Evolutionary conservation across 2,329 filamentous ascomycete species (phyloP).

Genomic region (Geoglossum cookeanum): DNA sequence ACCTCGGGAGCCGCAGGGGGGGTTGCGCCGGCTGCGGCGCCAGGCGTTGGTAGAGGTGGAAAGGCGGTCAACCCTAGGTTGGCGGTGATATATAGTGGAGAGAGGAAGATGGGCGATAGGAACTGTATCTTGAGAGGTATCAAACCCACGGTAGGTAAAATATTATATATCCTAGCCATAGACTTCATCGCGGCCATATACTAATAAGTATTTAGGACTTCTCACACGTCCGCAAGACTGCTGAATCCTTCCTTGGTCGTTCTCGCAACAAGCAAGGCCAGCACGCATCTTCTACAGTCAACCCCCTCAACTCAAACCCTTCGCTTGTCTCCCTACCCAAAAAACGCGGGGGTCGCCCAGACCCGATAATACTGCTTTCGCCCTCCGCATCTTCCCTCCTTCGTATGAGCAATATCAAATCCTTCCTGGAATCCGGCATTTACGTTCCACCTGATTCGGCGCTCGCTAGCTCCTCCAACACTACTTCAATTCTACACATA

Average conservation of each 20-base stretch:
- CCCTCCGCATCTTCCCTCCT: slow-evolving; percentile 88
- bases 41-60: slow-evolving; percentile 28
- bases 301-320: slow-evolving; percentile 20
- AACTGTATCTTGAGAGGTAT: slow-evolving; percentile 74
- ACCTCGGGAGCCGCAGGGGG: slow-evolving; percentile 29
- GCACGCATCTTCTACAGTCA: slow-evolving; percentile 16
- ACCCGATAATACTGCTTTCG: slow-evolving; percentile 93
- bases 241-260: slow-evolving; percentile 51
- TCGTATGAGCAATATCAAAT: slow-evolving; percentile 87
- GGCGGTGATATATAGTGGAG: slow-evolving; percentile 75
- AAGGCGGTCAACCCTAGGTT: slow-evolving; percentile 66
- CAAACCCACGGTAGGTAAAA: slow-evolving; percentile 57
- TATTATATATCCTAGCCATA: not conserved
- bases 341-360: slow-evolving; percentile 29
- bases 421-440: slow-evolving; percentile 70
- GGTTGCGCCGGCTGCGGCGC: slow-evolving; percentile 19
- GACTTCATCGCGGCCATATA: not conserved
- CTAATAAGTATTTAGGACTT: slow-evolving; percentile 50
- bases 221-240: slow-evolving; percentile 75
- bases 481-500: slow-evolving; percentile 69
- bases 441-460: slow-evolving; percentile 57
- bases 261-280: slow-evolving; percentile 22
- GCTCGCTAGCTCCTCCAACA: slow-evolving; percentile 39
- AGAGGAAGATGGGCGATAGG: slow-evolving; percentile 80
- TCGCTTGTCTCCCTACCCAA: slow-evolving; percentile 21